Evolutionary conservation across 352 stramenopile species (phyloP).

Genomic region (Phytopythium oedochilum): DNA sequence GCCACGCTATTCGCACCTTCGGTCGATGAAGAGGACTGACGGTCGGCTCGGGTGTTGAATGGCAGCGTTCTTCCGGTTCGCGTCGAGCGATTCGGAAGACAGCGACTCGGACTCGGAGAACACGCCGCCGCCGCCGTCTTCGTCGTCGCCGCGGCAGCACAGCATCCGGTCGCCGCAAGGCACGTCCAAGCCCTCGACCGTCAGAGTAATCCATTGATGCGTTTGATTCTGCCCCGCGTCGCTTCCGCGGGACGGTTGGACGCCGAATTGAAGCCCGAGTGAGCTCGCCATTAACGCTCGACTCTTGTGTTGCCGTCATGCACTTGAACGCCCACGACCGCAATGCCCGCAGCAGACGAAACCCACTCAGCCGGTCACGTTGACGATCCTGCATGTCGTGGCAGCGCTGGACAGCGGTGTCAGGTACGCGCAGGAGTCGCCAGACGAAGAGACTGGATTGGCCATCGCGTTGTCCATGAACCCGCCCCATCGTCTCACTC

Average conservation of each 20-base stretch:
- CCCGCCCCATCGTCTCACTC: background rate
- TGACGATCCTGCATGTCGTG: conserved; percentile 32
- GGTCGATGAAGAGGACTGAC: background rate
- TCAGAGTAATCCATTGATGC: conserved; percentile 26
- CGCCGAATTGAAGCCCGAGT: background rate
- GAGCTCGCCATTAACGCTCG: conserved; percentile 2
- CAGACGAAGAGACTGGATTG: background rate
- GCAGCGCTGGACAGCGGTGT: conserved; percentile 18
- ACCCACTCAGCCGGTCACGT: conserved; percentile 8
- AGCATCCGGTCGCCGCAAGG: conserved; percentile 21
- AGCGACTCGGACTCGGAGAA: conserved; percentile 29
- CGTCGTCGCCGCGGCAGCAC: conserved; percentile 20
- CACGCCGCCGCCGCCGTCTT: background rate
- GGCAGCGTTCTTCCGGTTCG: conserved; percentile 46
- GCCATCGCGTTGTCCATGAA: background rate
- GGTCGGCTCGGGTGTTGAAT: background rate
- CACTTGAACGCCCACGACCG: background rate
- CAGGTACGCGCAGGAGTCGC: conserved; percentile 18
- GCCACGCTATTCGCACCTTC: background rate
- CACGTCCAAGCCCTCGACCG: conserved; percentile 14
- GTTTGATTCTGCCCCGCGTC: background rate
- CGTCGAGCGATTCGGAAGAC: conserved; percentile 45
- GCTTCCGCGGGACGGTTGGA: background rate
- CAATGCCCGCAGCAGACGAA: conserved; percentile 7
- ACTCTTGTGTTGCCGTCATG: background rate